A percentile compares a stretch with the other conserved stretches of the same genome.
phyloP scores from a whole-genome alignment of 1,284 basidiomycete genomes.

The Cryptococcus depauperatus region DNA sequence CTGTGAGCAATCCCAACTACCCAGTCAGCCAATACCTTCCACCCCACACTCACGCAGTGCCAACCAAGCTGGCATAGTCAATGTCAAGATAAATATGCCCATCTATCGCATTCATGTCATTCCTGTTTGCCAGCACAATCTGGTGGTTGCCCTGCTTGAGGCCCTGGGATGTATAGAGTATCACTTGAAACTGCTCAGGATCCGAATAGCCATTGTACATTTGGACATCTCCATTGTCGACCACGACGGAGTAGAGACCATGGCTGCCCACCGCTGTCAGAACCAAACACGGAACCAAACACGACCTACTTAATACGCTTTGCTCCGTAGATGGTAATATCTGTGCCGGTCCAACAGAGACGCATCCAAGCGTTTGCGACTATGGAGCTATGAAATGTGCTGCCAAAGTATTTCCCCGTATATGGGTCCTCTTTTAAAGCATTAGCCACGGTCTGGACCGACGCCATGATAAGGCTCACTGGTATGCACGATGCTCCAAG shows the following conservation, averaged over 20 bases:
- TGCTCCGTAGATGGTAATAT: constrained; percentile 11
- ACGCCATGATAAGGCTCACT: constrained; percentile 2
- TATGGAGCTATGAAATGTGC: constrained; percentile 11
- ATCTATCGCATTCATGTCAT: constrained; percentile 3
- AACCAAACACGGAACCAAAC: neutral
- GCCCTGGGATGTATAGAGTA: constrained; percentile 3
- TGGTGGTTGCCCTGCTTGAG: constrained; percentile 11
- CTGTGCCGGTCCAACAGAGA: constrained; percentile 14
- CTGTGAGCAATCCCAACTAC: neutral
- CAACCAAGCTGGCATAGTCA: constrained; percentile 9
- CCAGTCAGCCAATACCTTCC: neutral
- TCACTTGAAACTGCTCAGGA: constrained; percentile 5
- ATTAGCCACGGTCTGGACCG: neutral
- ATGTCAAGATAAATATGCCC: constrained; percentile 11
- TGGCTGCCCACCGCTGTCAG: constrained; percentile 4
- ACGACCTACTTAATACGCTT: constrained; percentile 16
- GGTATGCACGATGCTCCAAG: constrained; percentile 13
- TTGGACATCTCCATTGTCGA: constrained; percentile 11
- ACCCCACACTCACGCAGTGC: constrained; percentile 11
- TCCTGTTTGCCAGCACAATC: constrained; percentile 10
- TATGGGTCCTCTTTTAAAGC: constrained; percentile 5
- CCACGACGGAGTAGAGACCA: constrained; percentile 8
- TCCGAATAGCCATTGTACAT: constrained; percentile 6
- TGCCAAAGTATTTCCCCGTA: constrained; percentile 8
- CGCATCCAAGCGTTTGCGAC: constrained; percentile 6